Evolutionary conservation across 2,329 filamentous ascomycete genomes (phyloP).

Genomic region (Botryotinia convoluta): DNA sequence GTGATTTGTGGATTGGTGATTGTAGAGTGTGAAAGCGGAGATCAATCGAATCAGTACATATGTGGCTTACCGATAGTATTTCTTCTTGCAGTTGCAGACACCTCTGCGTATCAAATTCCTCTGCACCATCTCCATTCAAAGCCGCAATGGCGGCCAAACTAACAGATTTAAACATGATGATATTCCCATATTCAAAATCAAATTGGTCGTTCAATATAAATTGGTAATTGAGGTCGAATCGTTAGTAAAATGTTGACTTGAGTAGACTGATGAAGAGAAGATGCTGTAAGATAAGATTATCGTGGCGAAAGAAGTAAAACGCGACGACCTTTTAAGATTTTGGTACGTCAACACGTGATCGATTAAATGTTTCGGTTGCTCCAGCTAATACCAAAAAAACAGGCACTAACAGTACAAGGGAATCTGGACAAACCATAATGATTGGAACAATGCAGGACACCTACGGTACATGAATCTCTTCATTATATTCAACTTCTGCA

Average conservation of each 20-base stretch:
- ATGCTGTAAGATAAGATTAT: neutral
- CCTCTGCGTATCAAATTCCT: slow-evolving; percentile 27
- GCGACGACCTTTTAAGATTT: neutral
- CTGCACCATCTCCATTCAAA: slow-evolving; percentile 17
- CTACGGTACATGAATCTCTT: neutral
- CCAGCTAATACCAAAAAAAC: neutral
- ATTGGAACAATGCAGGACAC: neutral
- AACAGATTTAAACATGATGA: neutral
- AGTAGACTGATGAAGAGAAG: neutral
- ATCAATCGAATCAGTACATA: neutral
- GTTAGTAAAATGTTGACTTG: neutral
- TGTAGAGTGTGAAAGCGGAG: neutral
- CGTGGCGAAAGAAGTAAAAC: neutral
- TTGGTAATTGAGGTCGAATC: neutral
- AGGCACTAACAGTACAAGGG: neutral
- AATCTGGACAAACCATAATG: neutral
- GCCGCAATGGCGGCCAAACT: slow-evolving; percentile 22
- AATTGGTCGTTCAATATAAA: neutral
- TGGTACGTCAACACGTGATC: slow-evolving; percentile 1
- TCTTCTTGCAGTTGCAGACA: slow-evolving; percentile 22
- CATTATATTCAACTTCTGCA: neutral
- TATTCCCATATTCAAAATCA: neutral
- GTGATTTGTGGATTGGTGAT: slow-evolving; percentile 3
- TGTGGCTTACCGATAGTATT: slow-evolving; percentile 26
- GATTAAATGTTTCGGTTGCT: neutral